These are phyloP conservation scores for Trichoderma koningiopsis DNA, from an alignment of 2,329 filamentous ascomycete genomes.

Conservation along the genomic window DNA sequence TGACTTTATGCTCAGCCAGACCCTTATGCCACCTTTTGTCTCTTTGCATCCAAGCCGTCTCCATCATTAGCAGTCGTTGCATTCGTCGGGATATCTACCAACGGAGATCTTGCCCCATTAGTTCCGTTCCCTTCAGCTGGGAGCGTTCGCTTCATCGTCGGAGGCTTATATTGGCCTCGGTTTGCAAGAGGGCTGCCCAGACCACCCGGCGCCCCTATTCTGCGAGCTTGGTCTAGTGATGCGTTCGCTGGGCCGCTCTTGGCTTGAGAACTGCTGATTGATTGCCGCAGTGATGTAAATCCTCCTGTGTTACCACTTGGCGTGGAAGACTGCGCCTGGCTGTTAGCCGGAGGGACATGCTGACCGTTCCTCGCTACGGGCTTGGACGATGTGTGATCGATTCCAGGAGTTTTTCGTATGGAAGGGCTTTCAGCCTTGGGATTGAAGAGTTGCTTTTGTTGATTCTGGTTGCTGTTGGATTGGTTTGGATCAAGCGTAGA, in stretches of 20 bases:
- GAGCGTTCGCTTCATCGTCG: slow-evolving; percentile 58
- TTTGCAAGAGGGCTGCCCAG: slow-evolving; percentile 60
- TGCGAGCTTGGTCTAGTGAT: slow-evolving; percentile 55
- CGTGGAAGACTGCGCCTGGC: slow-evolving; percentile 32
- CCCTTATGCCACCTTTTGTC: slow-evolving; percentile 50
- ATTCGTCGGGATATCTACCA: slow-evolving; percentile 57
- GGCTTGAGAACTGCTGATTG: slow-evolving; percentile 33
- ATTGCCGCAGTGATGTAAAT: slow-evolving; percentile 39
- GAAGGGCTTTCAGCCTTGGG: slow-evolving; percentile 78
- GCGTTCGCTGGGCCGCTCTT: slow-evolving; percentile 54
- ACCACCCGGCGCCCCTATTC: slow-evolving; percentile 61
- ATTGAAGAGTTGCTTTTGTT: slow-evolving; percentile 63
- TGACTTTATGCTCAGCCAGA: neutral
- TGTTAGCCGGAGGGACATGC: slow-evolving; percentile 51
- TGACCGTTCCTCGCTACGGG: slow-evolving; percentile 64
- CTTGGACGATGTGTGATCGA: slow-evolving; percentile 78
- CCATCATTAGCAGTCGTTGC: slow-evolving; percentile 31
- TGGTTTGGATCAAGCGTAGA: slow-evolving; percentile 45
- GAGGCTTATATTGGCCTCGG: slow-evolving; percentile 59
- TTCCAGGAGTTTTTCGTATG: slow-evolving; percentile 83
- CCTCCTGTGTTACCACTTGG: slow-evolving; percentile 31
- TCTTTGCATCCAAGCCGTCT: slow-evolving; percentile 50
- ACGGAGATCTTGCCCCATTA: slow-evolving; percentile 43
- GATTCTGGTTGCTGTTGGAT: slow-evolving; percentile 45
- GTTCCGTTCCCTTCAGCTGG: slow-evolving; percentile 34